These are phyloP conservation scores for Verticillium zaregamsianum DNA, from an alignment of 2,329 filamentous ascomycete genomes.

Conservation along the genomic window DNA sequence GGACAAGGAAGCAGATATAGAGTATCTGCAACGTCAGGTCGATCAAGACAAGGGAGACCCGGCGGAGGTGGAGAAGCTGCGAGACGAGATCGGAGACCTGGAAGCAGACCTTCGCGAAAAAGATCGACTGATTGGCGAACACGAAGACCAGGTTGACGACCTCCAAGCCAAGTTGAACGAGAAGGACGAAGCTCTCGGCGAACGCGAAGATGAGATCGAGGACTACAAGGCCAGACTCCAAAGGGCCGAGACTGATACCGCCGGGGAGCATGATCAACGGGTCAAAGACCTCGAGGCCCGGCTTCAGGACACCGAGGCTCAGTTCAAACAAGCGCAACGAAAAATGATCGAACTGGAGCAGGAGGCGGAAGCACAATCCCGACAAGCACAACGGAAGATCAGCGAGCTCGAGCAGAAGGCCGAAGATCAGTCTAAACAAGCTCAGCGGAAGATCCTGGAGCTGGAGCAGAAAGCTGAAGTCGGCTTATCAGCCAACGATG, in stretches of 20 bases:
- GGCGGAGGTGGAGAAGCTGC: conserved; percentile 61
- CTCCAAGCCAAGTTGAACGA: conserved; percentile 53
- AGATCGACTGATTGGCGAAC: conserved; percentile 66
- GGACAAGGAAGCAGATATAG: conserved; percentile 55
- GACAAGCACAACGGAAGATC: conserved; percentile 54
- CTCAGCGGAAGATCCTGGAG: conserved; percentile 44
- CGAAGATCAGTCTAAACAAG: conserved; percentile 55
- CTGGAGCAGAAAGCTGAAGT: conserved; percentile 53
- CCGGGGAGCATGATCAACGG: conserved; percentile 18
- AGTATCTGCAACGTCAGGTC: conserved; percentile 56
- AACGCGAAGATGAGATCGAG: conserved; percentile 47
- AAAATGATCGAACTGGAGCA: conserved; percentile 53
- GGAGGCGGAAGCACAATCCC: conserved; percentile 47
- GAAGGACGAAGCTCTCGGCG: conserved; percentile 54
- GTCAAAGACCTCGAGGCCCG: conserved; percentile 47
- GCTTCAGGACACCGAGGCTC: conserved; percentile 48
- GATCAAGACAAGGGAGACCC: conserved; percentile 52
- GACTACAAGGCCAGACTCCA: conserved; percentile 43
- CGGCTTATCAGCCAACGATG: conserved; percentile 28
- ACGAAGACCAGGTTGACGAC: conserved; percentile 70
- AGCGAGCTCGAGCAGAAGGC: conserved; percentile 42
- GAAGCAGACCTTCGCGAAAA: conserved; percentile 74
- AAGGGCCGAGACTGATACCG: conserved; percentile 43
- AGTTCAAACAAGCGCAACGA: conserved; percentile 51
- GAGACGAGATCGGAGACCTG: conserved; percentile 70